phyloP scores from a whole-genome alignment of 768 basidiomycete genomes.

The Glaciozyma antarctica region DNA sequence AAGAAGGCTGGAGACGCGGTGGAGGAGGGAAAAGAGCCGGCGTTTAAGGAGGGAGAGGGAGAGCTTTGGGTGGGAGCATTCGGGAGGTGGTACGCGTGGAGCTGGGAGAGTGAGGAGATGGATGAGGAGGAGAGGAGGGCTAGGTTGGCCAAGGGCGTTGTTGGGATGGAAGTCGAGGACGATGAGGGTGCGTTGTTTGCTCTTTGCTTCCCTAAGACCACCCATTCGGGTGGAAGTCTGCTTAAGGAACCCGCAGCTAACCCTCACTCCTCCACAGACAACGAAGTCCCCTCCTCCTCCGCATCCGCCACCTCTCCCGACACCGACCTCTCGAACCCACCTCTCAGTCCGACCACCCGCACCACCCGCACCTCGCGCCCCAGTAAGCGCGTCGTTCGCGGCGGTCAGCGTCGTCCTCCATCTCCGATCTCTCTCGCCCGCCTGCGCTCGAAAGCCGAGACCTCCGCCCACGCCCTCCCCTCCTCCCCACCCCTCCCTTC shows the following conservation, averaged over 20 bases:
- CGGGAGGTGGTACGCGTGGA: constrained; percentile 67
- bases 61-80: constrained; percentile 86
- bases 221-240: background rate
- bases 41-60: constrained; percentile 42
- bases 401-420: constrained; percentile 22
- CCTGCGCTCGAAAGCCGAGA: background rate
- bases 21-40: background rate
- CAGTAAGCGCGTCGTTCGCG: constrained; percentile 31
- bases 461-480: background rate
- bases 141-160: constrained; percentile 15
- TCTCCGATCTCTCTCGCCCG: background rate
- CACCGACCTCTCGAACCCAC: background rate
- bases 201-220: background rate
- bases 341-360: constrained; percentile 16
- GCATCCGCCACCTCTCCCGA: background rate
- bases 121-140: constrained; percentile 25
- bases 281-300: background rate
- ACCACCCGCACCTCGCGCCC: constrained; percentile 8
- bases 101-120: constrained; percentile 7
- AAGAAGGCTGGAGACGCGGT: too few relatives aligned
- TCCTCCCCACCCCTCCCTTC: background rate
- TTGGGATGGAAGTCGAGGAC: constrained; percentile 18
- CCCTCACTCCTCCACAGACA: background rate
- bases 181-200: background rate
- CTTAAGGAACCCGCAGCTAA: background rate